phyloP scores from a whole-genome alignment of 768 basidiomycete genomes.

The Plicaturopsis crispa region DNA sequence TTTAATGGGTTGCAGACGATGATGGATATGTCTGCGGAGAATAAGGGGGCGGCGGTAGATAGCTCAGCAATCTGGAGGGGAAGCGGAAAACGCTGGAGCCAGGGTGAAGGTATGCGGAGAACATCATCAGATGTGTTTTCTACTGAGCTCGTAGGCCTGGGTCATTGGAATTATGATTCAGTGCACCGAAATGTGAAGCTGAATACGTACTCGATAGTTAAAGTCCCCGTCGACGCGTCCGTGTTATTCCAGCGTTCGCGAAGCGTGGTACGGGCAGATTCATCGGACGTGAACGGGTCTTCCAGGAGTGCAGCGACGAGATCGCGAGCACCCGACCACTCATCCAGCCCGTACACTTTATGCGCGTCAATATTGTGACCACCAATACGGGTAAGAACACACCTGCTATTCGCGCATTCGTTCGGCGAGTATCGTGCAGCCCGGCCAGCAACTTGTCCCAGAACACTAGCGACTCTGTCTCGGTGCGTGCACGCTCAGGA shows the following conservation, averaged over 20 bases:
- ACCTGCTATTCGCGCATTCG: conserved; percentile 28
- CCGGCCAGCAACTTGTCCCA: conserved; percentile 24
- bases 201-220: background rate
- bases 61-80: conserved; percentile 19
- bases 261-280: conserved; percentile 22
- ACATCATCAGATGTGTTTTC: background rate
- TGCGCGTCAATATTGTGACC: background rate
- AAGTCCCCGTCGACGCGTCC: background rate
- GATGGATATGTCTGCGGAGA: conserved; percentile 31
- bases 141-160: background rate
- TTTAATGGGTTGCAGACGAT: conserved; percentile 33
- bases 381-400: conserved; percentile 8
- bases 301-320: conserved; percentile 41
- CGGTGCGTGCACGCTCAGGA: too few species aligned
- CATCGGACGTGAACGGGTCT: conserved; percentile 36
- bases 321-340: conserved; percentile 27
- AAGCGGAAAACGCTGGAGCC: conserved; percentile 31
- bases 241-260: conserved; percentile 26
- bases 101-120: conserved; percentile 24
- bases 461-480: conserved; percentile 18
- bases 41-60: conserved; percentile 7
- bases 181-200: background rate
- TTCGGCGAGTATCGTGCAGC: conserved; percentile 13
- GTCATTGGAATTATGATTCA: background rate
- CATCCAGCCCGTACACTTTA: conserved; percentile 33